Evolutionary conservation across 192 early-diverging fungal genomes (phyloP).

Genomic region (Podochytrium sp.): DNA sequence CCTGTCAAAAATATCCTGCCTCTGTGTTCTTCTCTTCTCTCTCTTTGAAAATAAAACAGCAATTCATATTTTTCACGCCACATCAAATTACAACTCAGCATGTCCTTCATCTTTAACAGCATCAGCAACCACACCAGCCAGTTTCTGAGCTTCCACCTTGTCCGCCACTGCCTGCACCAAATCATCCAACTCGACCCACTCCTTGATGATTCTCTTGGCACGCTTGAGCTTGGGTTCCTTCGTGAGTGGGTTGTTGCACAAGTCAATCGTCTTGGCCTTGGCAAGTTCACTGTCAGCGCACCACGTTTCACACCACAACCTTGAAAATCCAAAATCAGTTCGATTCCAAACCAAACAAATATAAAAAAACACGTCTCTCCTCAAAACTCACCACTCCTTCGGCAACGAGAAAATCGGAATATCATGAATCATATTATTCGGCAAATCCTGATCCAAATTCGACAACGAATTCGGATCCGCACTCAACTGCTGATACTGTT

Average conservation of each 20-base stretch:
- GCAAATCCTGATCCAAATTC: constrained; percentile 97
- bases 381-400: constrained; percentile 79
- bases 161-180: constrained; percentile 47
- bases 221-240: constrained; percentile 98
- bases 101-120: background rate
- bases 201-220: constrained; percentile 87
- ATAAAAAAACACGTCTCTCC: background rate
- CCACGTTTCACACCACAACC: constrained; percentile 99
- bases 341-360: background rate
- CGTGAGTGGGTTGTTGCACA: constrained; percentile 99
- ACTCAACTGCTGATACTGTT: constrained; percentile 91
- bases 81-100: background rate
- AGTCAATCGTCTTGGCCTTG: constrained; percentile 95
- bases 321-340: background rate
- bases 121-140: too few species aligned
- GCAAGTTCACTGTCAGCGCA: constrained; percentile 83
- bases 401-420: constrained; percentile 92
- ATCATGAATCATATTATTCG: constrained; percentile 92
- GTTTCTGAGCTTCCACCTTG: constrained; percentile 13
- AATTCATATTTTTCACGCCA: too few species aligned
- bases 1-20: too few species aligned
- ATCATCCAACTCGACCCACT: constrained; percentile 90
- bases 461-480: constrained; percentile 87
- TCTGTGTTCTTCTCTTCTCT: too few species aligned
- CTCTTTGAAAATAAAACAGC: too few species aligned